Evolutionary conservation across 139 green algal species (phyloP).

Genomic region (Ettlia oleoabundans): DNA sequence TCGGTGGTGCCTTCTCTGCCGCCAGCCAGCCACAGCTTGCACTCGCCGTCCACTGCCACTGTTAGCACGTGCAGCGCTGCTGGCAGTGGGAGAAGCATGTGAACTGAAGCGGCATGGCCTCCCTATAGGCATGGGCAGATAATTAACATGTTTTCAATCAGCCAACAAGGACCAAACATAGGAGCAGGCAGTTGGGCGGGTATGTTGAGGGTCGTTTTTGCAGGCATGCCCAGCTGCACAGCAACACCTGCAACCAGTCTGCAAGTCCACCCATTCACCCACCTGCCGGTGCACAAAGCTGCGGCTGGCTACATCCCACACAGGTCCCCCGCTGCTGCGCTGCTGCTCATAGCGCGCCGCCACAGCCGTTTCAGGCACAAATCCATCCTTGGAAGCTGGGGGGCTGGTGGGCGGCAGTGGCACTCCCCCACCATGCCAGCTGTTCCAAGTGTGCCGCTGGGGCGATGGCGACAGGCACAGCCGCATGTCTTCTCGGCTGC

Average conservation of each 20-base stretch:
- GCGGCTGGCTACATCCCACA: background rate
- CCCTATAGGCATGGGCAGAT: too few relatives aligned
- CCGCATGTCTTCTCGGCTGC: too few relatives aligned
- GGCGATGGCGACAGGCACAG: too few relatives aligned
- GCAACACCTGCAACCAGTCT: too few relatives aligned
- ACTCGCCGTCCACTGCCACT: background rate
- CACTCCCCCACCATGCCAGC: background rate
- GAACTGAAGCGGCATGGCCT: background rate
- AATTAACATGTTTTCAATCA: too few relatives aligned
- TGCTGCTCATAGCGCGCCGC: background rate
- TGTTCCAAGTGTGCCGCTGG: too few relatives aligned
- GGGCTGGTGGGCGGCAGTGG: background rate
- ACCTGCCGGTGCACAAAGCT: slow-evolving; percentile 15
- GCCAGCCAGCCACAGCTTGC: slow-evolving; percentile 10
- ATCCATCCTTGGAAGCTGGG: background rate
- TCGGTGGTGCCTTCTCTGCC: background rate
- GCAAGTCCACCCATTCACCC: background rate
- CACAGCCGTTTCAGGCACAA: background rate
- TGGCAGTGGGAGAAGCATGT: background rate
- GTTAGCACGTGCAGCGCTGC: slow-evolving; percentile 5
- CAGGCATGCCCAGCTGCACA: too few relatives aligned
- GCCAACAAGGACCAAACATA: too few relatives aligned
- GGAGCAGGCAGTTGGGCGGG: too few relatives aligned
- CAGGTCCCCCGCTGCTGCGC: background rate
- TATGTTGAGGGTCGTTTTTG: too few relatives aligned